phyloP scores from a whole-genome alignment of 768 basidiomycete species.

The Chalciporus pseudorubinellus region DNA sequence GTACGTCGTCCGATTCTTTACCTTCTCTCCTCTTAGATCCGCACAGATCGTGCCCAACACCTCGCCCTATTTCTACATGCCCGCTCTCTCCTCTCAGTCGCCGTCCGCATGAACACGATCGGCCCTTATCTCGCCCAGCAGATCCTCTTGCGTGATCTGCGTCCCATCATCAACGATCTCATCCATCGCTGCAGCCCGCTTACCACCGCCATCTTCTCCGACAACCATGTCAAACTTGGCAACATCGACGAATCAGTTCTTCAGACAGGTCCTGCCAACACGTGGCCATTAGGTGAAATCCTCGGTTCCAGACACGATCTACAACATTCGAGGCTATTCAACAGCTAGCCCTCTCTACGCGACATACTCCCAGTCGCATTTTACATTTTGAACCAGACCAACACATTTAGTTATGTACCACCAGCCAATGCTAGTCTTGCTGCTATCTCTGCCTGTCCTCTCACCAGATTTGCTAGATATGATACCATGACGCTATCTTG shows the following conservation, averaged over 20 bases:
- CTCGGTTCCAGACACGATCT: constrained; percentile 87
- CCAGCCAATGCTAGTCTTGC: constrained; percentile 78
- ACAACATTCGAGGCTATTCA: constrained; percentile 96
- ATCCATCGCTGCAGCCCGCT: constrained; percentile 43
- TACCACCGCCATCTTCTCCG: constrained; percentile 44
- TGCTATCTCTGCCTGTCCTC: constrained; percentile 91
- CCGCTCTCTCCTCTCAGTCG: constrained; percentile 84
- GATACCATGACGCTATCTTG: constrained; percentile 95
- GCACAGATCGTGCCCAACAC: constrained; percentile 74
- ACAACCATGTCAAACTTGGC: not conserved
- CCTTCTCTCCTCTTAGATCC: not conserved
- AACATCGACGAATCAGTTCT: constrained; percentile 17
- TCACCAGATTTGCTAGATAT: constrained; percentile 90
- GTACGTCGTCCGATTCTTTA: constrained; percentile 38
- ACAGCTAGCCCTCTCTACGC: constrained; percentile 49
- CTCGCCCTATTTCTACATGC: constrained; percentile 94
- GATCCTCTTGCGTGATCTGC: constrained; percentile 69
- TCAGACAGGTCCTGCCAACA: constrained; percentile 73
- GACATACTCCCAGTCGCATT: not conserved
- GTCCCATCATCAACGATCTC: constrained; percentile 62
- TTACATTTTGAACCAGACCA: constrained; percentile 5
- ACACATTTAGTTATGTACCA: constrained; percentile 18
- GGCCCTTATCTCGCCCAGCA: constrained; percentile 95
- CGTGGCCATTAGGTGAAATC: constrained; percentile 96
- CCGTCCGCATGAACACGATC: constrained; percentile 86